phyloP scores from a whole-genome alignment of 768 basidiomycete species.

The Rhodosporidiobolus odoratus region DNA sequence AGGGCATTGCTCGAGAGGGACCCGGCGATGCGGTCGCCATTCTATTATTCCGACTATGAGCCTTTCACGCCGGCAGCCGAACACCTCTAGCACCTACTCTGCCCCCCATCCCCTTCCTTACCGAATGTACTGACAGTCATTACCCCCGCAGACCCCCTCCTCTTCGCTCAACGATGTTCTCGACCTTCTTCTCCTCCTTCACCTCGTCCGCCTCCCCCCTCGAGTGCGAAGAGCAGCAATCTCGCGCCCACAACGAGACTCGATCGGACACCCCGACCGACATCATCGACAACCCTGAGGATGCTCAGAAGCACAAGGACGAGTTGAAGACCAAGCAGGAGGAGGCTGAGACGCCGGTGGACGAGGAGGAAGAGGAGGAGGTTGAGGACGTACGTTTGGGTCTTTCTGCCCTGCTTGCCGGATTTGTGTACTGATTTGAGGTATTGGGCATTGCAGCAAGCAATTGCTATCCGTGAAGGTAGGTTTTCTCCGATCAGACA shows the following conservation, averaged over 20 bases:
- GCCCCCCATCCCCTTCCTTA: background rate
- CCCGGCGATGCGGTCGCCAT: too few species aligned
- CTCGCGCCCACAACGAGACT: background rate
- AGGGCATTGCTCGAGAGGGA: too few species aligned
- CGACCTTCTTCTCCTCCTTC: conserved; percentile 5
- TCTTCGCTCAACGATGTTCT: background rate
- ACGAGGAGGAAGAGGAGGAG: conserved; percentile 32
- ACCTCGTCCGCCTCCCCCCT: conserved; percentile 8
- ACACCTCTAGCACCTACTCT: background rate
- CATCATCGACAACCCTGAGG: conserved; percentile 2
- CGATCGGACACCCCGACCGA: background rate
- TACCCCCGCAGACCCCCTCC: too few species aligned
- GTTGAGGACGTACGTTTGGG: conserved; percentile 12
- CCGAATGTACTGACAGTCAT: conserved; percentile 7
- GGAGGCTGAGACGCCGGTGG: conserved; percentile 6
- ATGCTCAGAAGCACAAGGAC: conserved; percentile 5
- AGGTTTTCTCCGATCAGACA: background rate
- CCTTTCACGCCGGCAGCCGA: background rate
- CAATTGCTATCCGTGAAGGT: conserved; percentile 32
- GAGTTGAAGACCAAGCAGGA: conserved; percentile 7
- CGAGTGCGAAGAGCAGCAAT: conserved; percentile 18
- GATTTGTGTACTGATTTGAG: background rate
- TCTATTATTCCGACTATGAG: too few species aligned
- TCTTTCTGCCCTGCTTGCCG: background rate
- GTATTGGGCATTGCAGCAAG: conserved; percentile 14